A percentile compares a stretch with the other conserved stretches of the same genome.
phyloP scores from a whole-genome alignment of 768 basidiomycete species.

The Tricholoma sp. region DNA sequence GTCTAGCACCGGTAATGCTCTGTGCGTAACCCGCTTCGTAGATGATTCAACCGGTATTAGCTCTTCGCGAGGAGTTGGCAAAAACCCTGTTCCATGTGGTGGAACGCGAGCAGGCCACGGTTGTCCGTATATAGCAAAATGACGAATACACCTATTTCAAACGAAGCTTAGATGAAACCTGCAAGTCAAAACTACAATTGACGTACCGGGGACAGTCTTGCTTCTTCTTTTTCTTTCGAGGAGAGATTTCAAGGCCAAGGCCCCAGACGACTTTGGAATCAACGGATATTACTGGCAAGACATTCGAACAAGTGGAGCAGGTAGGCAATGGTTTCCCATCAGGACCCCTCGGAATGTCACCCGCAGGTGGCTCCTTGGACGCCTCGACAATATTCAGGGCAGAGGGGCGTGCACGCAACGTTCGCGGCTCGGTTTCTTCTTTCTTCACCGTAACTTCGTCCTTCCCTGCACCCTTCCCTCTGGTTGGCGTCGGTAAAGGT shows the following conservation, averaged over 20 bases:
- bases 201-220: constrained; percentile 75
- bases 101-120: constrained; percentile 67
- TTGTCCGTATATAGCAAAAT: constrained; percentile 69
- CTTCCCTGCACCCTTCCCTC: constrained; percentile 19
- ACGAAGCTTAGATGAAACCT: constrained; percentile 2
- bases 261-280: constrained; percentile 77
- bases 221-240: constrained; percentile 55
- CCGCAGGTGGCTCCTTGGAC: constrained; percentile 31
- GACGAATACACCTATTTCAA: constrained; percentile 63
- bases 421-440: constrained; percentile 48
- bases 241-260: constrained; percentile 43
- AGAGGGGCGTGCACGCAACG: constrained; percentile 45
- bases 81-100: constrained; percentile 38
- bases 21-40: constrained; percentile 46
- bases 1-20: constrained; percentile 45
- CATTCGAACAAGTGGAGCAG: constrained; percentile 67
- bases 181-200: constrained; percentile 6
- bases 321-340: constrained; percentile 66
- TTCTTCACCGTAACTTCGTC: constrained; percentile 37
- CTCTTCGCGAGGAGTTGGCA: constrained; percentile 49
- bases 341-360: constrained; percentile 46
- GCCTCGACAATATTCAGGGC: constrained; percentile 29
- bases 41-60: constrained; percentile 41
- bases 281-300: constrained; percentile 72
- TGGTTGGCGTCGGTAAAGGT: constrained; percentile 23